Evolutionary conservation across 148 eudicot species (phyloP).

Genomic region (Camellia sinensis): DNA sequence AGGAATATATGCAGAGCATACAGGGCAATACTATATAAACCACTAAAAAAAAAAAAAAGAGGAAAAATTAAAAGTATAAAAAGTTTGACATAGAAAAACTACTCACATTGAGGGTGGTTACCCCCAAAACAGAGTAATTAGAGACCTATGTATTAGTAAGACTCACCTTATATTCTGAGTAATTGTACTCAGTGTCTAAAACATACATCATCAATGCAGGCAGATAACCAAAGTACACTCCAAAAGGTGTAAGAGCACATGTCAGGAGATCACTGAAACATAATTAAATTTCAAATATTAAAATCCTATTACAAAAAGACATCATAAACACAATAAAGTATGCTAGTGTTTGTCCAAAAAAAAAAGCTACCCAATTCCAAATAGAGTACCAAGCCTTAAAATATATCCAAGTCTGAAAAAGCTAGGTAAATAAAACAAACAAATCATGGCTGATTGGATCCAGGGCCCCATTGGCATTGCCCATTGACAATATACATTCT

Average conservation of each 20-base stretch:
- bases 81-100: background rate
- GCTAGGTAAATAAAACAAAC: too few relatives aligned
- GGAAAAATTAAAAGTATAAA: background rate
- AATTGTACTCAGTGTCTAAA: background rate
- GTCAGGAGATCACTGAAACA: background rate
- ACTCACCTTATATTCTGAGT: slow-evolving; percentile 65
- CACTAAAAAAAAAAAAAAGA: background rate
- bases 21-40: background rate
- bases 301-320: background rate
- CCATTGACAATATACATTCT: too few relatives aligned
- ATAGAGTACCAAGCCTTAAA: too few relatives aligned
- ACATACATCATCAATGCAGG: background rate
- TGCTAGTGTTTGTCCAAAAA: too few relatives aligned
- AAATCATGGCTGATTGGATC: too few relatives aligned
- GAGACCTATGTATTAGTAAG: background rate
- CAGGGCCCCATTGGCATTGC: too few relatives aligned
- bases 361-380: too few relatives aligned
- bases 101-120: background rate
- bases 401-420: too few relatives aligned
- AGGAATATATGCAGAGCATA: background rate
- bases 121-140: background rate
- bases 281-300: background rate
- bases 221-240: background rate
- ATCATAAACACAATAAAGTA: too few relatives aligned
- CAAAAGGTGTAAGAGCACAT: background rate